A percentile compares a stretch with the other conserved stretches of the same genome.
These are phyloP conservation scores for Solanum sparsipilum DNA, from an alignment of 257 asterid species.

Conservation along the genomic window DNA sequence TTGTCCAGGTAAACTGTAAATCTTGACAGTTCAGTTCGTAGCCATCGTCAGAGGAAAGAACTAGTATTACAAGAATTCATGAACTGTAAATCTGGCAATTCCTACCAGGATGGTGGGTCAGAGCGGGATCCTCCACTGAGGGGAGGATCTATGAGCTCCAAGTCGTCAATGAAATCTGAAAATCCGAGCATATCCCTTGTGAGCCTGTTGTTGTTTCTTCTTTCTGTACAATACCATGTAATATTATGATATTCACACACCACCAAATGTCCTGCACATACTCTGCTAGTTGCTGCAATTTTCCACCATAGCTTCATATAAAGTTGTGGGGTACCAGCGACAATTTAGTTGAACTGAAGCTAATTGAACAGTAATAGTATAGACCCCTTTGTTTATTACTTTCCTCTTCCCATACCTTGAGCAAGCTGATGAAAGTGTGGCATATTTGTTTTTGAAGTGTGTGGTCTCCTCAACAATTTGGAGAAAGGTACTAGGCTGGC, in stretches of 20 bases:
- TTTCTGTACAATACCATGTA: background rate
- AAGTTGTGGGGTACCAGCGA: background rate
- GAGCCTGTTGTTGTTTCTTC: background rate
- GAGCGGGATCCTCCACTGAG: background rate
- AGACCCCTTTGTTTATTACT: background rate
- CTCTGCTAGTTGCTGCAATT: background rate
- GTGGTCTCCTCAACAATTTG: background rate
- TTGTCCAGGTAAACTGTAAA: background rate
- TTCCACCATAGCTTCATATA: background rate
- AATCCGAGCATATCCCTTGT: background rate
- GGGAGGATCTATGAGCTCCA: background rate
- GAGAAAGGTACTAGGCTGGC: background rate
- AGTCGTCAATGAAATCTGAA: background rate
- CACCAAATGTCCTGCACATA: background rate
- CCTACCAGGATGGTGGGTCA: background rate
- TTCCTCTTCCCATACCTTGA: background rate
- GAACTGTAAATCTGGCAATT: background rate
- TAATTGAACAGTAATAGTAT: background rate
- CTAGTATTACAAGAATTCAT: no score
- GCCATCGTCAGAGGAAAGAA: no score
- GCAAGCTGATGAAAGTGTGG: background rate
- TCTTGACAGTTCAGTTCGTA: background rate
- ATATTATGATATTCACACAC: background rate
- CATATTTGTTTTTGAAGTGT: background rate
- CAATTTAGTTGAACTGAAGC: background rate